phyloP scores from a whole-genome alignment of 2,329 filamentous ascomycete species.

The Cercospora citrullina region DNA sequence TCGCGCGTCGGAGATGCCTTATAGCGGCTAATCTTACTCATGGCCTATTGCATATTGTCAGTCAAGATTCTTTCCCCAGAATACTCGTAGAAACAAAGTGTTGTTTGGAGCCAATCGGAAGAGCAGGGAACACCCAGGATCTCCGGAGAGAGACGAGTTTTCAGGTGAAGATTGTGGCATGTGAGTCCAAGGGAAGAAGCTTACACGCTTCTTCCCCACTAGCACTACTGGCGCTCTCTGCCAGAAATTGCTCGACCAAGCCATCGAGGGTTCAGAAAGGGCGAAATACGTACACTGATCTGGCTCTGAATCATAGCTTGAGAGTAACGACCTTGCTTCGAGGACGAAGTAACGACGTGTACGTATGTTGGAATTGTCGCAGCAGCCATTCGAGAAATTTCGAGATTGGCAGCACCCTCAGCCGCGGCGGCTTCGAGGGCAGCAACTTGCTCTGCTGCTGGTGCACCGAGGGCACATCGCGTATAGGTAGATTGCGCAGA shows the following conservation, averaged over 20 bases:
- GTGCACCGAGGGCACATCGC: slow-evolving; percentile 3
- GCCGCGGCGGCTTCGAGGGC: slow-evolving; percentile 5
- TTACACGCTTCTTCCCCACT: not conserved
- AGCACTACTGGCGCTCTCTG: not conserved
- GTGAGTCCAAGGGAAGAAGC: not conserved
- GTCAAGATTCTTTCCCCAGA: not conserved
- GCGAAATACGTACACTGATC: not conserved
- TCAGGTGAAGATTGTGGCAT: not conserved
- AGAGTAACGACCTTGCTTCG: slow-evolving; percentile 25
- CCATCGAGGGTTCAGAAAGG: no score
- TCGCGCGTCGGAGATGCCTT: no score
- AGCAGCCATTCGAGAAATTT: not conserved
- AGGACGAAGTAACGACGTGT: slow-evolving; percentile 42
- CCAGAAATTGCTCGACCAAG: not conserved
- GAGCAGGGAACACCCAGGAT: not conserved
- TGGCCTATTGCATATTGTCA: not conserved
- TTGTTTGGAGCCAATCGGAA: not conserved
- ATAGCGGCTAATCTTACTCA: slow-evolving; percentile 17
- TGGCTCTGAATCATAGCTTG: slow-evolving; percentile 15
- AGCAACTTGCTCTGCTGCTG: slow-evolving; percentile 3
- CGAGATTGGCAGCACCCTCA: slow-evolving; percentile 1
- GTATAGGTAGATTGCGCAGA: slow-evolving; percentile 1
- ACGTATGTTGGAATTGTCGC: slow-evolving; percentile 35
- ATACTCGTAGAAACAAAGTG: not conserved
- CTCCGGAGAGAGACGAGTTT: not conserved